phyloP scores from a whole-genome alignment of 495 filamentous ascomycete genomes.

The Bacidia gigantensis region DNA sequence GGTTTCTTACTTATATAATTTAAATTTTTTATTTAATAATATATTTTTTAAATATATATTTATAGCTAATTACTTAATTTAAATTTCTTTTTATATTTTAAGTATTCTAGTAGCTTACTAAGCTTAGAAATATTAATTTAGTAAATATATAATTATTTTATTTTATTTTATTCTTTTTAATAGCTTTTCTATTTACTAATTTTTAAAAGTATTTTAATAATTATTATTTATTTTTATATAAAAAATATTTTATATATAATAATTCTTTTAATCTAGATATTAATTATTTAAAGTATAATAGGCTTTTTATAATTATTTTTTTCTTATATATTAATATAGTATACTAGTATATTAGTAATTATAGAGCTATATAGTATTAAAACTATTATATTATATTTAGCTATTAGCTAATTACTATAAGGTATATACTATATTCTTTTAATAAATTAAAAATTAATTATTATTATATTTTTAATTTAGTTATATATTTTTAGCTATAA shows the following conservation, averaged over 20 bases:
- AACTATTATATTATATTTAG: background rate
- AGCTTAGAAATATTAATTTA: background rate
- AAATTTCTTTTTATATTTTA: background rate
- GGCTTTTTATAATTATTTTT: background rate
- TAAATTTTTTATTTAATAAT: background rate
- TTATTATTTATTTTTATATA: background rate
- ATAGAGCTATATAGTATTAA: background rate
- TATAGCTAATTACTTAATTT: background rate
- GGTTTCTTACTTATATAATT: background rate
- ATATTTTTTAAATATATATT: constrained; percentile 1
- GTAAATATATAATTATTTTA: background rate
- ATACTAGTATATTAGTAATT: background rate
- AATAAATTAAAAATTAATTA: background rate
- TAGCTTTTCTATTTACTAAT: background rate
- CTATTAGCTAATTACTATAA: background rate
- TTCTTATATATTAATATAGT: background rate
- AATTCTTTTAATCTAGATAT: constrained; percentile 1
- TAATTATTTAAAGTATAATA: constrained; percentile 9
- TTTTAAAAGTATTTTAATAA: background rate
- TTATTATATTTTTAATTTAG: background rate
- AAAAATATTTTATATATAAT: background rate
- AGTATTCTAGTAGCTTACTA: background rate
- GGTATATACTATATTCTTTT: background rate
- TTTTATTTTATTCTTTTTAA: background rate
- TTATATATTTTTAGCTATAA: background rate